A percentile compares a stretch with the other conserved stretches of the same genome.
These are phyloP conservation scores for Flaveria floridana DNA, from an alignment of 140 eudicot species.

Conservation along the genomic window DNA sequence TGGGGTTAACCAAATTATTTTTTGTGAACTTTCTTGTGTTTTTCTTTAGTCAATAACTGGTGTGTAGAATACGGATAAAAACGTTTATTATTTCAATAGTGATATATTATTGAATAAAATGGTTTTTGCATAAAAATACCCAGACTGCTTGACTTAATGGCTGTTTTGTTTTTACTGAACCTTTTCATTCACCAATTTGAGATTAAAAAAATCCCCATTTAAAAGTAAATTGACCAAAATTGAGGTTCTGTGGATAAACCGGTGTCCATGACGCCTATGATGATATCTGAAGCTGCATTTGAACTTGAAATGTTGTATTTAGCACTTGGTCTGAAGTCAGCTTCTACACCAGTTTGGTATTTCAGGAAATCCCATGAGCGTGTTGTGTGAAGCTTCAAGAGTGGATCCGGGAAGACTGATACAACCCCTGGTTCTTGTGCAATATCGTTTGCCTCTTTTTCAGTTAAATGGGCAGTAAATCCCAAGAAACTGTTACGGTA, in stretches of 20 bases:
- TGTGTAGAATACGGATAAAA: no score
- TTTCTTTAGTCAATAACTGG: no score
- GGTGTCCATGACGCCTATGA: constrained; percentile 73
- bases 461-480: constrained; percentile 64
- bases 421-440: constrained; percentile 63
- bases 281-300: constrained; percentile 46
- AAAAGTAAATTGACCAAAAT: not conserved
- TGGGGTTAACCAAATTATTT: no score
- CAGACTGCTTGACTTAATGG: not conserved
- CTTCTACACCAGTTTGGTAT: constrained; percentile 39
- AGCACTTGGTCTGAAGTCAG: constrained; percentile 15
- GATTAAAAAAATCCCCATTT: not conserved
- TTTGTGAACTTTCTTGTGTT: no score
- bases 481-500: constrained; percentile 72
- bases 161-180: not conserved
- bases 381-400: constrained; percentile 67
- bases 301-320: constrained; percentile 18
- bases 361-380: constrained; percentile 83
- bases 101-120: no score
- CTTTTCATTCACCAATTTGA: not conserved
- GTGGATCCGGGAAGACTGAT: constrained; percentile 71
- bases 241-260: constrained; percentile 33
- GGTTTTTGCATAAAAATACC: not conserved
- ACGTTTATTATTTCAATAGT: no score
- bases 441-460: constrained; percentile 55